phyloP scores from a whole-genome alignment of 2,329 filamentous ascomycete species.

The Magnaporthiopsis rhizophila region DNA sequence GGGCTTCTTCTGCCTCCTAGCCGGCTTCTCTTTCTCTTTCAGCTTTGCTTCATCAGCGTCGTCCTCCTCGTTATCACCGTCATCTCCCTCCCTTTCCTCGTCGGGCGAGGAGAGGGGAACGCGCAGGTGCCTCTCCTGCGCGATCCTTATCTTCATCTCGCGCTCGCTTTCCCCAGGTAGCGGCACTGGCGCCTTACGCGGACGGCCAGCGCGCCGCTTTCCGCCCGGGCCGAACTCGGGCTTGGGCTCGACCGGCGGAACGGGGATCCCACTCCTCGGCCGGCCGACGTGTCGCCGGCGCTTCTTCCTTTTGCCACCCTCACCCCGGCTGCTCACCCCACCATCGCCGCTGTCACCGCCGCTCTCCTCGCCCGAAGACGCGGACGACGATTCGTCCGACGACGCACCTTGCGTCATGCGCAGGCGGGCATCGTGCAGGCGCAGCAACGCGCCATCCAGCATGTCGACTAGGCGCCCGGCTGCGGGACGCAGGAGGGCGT shows the following conservation, averaged over 20 bases:
- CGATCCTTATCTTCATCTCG: constrained; percentile 38
- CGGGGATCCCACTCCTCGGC: not conserved
- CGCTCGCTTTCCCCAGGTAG: constrained; percentile 37
- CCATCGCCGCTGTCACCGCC: constrained; percentile 7
- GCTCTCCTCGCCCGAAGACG: constrained; percentile 21
- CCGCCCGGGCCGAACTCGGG: not conserved
- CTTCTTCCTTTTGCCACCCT: not conserved
- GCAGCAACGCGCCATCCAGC: constrained; percentile 60
- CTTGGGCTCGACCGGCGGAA: not conserved
- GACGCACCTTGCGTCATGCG: constrained; percentile 32
- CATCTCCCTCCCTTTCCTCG: constrained; percentile 8
- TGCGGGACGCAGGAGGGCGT: constrained; percentile 56
- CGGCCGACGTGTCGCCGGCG: not conserved
- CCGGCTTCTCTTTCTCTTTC: not conserved
- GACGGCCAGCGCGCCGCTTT: constrained; percentile 26
- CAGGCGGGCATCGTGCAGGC: constrained; percentile 60
- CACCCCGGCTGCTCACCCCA: not conserved
- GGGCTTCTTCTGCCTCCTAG: not conserved
- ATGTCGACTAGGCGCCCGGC: constrained; percentile 62
- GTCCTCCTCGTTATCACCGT: constrained; percentile 6
- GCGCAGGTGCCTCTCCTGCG: constrained; percentile 26
- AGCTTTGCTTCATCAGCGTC: not conserved
- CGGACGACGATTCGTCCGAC: constrained; percentile 12
- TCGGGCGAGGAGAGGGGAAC: constrained; percentile 12
- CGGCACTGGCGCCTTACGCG: constrained; percentile 26